Base-by-base conservation (phyloP, 371 early-diverging fungal species). In the Mucor indicus region DNA sequence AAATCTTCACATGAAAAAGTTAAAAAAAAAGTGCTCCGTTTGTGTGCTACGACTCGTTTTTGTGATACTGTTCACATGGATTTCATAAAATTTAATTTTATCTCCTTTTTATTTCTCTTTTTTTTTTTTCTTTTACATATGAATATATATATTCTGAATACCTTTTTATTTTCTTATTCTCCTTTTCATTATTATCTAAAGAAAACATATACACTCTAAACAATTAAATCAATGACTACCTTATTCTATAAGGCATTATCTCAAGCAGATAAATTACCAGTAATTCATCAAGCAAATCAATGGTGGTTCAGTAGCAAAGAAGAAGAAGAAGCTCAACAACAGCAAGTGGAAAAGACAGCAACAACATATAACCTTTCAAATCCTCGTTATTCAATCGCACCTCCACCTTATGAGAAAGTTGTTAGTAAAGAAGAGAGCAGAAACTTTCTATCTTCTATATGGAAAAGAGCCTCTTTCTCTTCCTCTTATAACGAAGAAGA, bases 381-480 rank as follows among this genome's bases (percentile, higher is more conserved):
- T 23, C 21, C 58, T 38, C 53, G 58, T 38, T 53, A 57, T 40
- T 62, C 57, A 12, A 52, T 57, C 31, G 40, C 68, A 23, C 68
- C 68, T 1, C 68, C 68, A 23, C 57, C 68, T 17, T 68, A 68
- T 41, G 68, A 68, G 44, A 60, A 64, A 19, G 51, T 58, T 12
- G 40, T 39, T n/a, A n/a, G n/a, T n/a, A 15, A 41, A 41, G 27
- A 29, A 38, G 11, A 48, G 22, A 6, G 39, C 9, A 50, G 32
- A 16, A 41, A 44, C 17, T 52, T 32, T 12, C 42, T 57, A 12
- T 38, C 53, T n/a, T 53, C 45, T 17, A 53, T 56, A 8, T 53
- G 53, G 54, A 62, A 62, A 35, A 36, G 62, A 32, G 62, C 62
- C 33, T 60, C 64, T 2, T 64, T 60, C 38, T 61, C 62, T 4